A percentile compares a stretch with the other conserved stretches of the same genome.
Evolutionary conservation across 208 protist species (phyloP).

Genomic region (Wallacemonas rigidus): DNA sequence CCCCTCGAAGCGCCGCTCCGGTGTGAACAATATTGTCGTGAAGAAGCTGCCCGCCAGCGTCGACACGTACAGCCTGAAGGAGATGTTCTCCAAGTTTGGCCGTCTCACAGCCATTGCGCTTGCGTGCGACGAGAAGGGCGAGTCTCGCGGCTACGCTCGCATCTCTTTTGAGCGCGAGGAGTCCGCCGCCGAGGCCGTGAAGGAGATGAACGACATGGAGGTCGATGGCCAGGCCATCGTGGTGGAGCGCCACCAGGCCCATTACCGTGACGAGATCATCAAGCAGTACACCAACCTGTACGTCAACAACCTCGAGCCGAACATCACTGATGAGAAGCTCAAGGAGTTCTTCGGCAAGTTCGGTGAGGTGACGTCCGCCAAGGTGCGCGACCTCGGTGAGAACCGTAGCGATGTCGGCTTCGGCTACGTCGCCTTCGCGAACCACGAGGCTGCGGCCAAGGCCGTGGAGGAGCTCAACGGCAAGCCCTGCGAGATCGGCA

Average conservation of each 20-base stretch:
- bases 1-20: conserved; percentile 96
- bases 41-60: conserved; percentile 97
- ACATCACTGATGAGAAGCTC: conserved; percentile 94
- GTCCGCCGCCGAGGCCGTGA: conserved; percentile 91
- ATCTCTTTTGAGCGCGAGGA: conserved; percentile 96
- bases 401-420: conserved; percentile 89
- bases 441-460: conserved; percentile 90
- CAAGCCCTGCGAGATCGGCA: conserved; percentile 74
- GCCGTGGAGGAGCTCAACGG: conserved; percentile 90
- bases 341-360: conserved; percentile 93
- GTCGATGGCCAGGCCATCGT: conserved; percentile 92
- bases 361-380: conserved; percentile 96
- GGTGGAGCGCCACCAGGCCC: conserved; percentile 94
- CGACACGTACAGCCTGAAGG: conserved; percentile 95
- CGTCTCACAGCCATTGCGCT: conserved; percentile 92
- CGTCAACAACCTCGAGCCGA: conserved; percentile 98
- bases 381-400: conserved; percentile 94
- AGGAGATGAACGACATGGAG: conserved; percentile 86
- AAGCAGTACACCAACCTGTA: conserved; percentile 99
- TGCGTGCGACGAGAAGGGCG: conserved; percentile 89
- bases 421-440: conserved; percentile 97
- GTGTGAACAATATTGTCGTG: conserved; percentile 98
- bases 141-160: conserved; percentile 96
- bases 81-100: conserved; percentile 95
- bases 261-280: conserved; percentile 92